These are phyloP conservation scores for Clarireedia homoeocarpa DNA, from an alignment of 2,329 filamentous ascomycete genomes.

Conservation along the genomic window DNA sequence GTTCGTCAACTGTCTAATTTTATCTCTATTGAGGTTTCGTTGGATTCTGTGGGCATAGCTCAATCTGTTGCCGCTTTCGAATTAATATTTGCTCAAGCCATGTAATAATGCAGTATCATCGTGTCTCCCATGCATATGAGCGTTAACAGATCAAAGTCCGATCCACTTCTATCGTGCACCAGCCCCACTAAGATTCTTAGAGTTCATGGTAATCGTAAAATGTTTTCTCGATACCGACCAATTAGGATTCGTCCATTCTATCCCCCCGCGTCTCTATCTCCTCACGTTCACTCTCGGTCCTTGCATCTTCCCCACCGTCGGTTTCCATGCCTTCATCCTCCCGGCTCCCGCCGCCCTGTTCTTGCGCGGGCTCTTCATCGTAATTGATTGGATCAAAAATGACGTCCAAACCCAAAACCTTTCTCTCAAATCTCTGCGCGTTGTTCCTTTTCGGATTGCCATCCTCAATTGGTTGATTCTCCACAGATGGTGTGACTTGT, in stretches of 20 bases:
- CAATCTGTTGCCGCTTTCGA: too few relatives aligned
- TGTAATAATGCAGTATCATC: too few relatives aligned
- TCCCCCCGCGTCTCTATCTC: neutral
- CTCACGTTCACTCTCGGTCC: too few relatives aligned
- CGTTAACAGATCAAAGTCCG: too few relatives aligned
- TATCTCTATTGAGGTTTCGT: too few relatives aligned
- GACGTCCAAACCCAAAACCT: slow-evolving; percentile 7
- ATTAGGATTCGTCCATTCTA: neutral
- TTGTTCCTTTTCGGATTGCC: slow-evolving; percentile 21
- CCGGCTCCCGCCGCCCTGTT: neutral
- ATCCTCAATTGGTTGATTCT: slow-evolving; percentile 44
- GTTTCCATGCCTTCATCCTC: neutral
- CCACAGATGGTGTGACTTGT: slow-evolving; percentile 51
- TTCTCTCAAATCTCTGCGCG: slow-evolving; percentile 15
- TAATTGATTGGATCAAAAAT: slow-evolving; percentile 8
- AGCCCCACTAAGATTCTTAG: too few relatives aligned
- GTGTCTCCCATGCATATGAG: too few relatives aligned
- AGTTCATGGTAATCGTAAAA: neutral
- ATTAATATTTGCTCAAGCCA: too few relatives aligned
- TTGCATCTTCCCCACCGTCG: neutral
- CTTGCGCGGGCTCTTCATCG: neutral
- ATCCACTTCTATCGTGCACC: too few relatives aligned
- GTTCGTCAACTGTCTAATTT: too few relatives aligned
- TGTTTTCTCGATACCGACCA: neutral
- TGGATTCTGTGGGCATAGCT: too few relatives aligned